Evolutionary conservation across 2,329 filamentous ascomycete genomes (phyloP).

Genomic region (Gremmenia infestans): DNA sequence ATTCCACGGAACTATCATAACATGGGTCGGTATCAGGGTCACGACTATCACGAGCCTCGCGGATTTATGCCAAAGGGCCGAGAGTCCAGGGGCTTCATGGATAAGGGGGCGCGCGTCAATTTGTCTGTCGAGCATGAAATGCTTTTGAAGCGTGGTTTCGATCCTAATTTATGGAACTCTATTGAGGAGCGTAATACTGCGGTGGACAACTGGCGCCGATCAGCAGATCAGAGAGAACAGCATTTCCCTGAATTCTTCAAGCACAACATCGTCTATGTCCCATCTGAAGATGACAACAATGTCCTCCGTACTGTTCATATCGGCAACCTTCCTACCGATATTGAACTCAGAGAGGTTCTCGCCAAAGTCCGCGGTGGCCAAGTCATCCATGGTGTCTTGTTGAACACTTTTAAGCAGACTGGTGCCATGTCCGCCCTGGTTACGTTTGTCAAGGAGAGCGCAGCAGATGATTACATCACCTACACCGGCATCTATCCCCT

Average conservation of each 20-base stretch:
- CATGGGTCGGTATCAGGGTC: neutral
- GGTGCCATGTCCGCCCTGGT: slow-evolving; percentile 19
- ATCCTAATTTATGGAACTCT: slow-evolving; percentile 6
- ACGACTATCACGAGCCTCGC: neutral
- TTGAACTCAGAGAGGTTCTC: slow-evolving; percentile 22
- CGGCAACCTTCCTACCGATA: slow-evolving; percentile 15
- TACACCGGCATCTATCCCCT: slow-evolving; percentile 15
- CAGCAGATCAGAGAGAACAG: neutral
- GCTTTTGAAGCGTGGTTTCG: neutral
- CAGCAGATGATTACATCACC: slow-evolving; percentile 20
- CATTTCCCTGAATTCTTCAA: slow-evolving; percentile 20
- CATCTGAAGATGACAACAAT: slow-evolving; percentile 14
- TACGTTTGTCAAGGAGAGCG: slow-evolving; percentile 19
- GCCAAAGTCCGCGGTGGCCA: slow-evolving; percentile 22
- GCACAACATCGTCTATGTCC: slow-evolving; percentile 22
- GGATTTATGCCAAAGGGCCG: too few species aligned
- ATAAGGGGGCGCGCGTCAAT: too few species aligned
- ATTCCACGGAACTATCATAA: neutral
- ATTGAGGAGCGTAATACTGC: slow-evolving; percentile 10
- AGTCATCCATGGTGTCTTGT: slow-evolving; percentile 14
- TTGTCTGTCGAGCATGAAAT: neutral
- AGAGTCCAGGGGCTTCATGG: too few species aligned
- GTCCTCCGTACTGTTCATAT: slow-evolving; percentile 21
- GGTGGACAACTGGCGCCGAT: slow-evolving; percentile 6
- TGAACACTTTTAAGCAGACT: slow-evolving; percentile 8